Evolutionary conservation across 371 early-diverging fungal species (phyloP).

Genomic region (Mucor indicus): DNA sequence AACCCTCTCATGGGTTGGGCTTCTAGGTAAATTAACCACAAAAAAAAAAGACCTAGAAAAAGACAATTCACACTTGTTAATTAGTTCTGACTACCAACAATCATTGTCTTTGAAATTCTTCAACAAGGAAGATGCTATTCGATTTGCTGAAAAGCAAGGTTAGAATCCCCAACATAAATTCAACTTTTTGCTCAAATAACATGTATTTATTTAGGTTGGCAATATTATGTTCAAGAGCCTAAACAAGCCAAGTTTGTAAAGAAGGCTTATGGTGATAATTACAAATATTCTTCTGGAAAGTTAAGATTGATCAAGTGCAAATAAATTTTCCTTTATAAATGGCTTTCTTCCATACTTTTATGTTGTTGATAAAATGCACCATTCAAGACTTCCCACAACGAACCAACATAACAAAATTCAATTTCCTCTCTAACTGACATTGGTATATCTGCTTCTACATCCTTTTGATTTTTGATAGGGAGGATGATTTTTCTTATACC

Average conservation of each 20-base stretch:
- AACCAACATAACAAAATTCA: conserved; percentile 64
- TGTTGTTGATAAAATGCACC: conserved; percentile 44
- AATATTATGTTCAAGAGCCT: conserved; percentile 87
- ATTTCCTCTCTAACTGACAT: conserved; percentile 58
- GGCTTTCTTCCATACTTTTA: conserved; percentile 4
- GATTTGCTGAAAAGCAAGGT: conserved; percentile 93
- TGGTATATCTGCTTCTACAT: conserved; percentile 63
- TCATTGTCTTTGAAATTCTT: conserved; percentile 82
- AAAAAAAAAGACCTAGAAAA: neutral
- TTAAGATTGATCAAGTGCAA: conserved; percentile 83
- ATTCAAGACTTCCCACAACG: conserved; percentile 61
- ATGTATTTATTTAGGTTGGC: conserved; percentile 57
- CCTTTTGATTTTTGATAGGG: conserved; percentile 51
- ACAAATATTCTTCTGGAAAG: conserved; percentile 74
- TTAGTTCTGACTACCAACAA: conserved; percentile 81
- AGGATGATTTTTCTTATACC: conserved; percentile 62
- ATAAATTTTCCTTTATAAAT: conserved; percentile 42
- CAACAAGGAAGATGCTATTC: conserved; percentile 86
- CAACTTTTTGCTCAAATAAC: neutral
- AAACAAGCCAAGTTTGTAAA: conserved; percentile 67
- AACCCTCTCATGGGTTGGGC: conserved; percentile 96
- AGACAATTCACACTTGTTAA: neutral
- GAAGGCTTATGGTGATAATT: conserved; percentile 91
- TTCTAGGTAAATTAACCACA: conserved; percentile 58
- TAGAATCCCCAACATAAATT: neutral